Conservation (phyloP, 495 filamentous ascomycete species). For the Aspergillus conjunctus region DNA sequence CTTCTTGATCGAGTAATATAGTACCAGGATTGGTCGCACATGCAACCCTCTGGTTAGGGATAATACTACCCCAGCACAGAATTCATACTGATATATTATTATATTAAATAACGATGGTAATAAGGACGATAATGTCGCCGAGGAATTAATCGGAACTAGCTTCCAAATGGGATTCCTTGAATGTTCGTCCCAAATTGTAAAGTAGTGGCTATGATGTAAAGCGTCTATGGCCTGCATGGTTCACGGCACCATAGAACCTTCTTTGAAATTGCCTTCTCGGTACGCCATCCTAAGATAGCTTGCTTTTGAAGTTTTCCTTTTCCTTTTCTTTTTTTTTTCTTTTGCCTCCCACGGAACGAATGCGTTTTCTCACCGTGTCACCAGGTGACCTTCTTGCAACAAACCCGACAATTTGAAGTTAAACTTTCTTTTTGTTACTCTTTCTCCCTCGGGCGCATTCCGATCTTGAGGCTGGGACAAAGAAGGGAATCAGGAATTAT, state of each 20-base stretch:
- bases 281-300: not conserved
- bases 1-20: constrained; percentile 6
- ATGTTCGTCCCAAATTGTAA: not conserved
- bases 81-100: no score
- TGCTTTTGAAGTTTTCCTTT: not conserved
- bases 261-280: constrained; percentile 12
- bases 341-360: not conserved
- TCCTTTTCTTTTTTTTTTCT: not conserved
- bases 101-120: not conserved
- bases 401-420: not conserved
- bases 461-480: no score
- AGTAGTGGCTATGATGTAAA: constrained; percentile 10
- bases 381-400: not conserved
- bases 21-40: constrained; percentile 14
- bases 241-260: constrained; percentile 8
- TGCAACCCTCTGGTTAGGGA: not conserved
- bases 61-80: not conserved
- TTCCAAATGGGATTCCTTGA: not conserved
- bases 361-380: constrained; percentile 8
- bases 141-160: constrained; percentile 7
- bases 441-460: not conserved
- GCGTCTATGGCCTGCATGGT: constrained; percentile 8
- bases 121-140: constrained; percentile 12
- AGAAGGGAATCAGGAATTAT: no score
- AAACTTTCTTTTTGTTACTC: not conserved